A percentile compares a stretch with the other conserved stretches of the same genome.
phyloP scores from a whole-genome alignment of 148 eudicot species.

The Camellia sinensis region DNA sequence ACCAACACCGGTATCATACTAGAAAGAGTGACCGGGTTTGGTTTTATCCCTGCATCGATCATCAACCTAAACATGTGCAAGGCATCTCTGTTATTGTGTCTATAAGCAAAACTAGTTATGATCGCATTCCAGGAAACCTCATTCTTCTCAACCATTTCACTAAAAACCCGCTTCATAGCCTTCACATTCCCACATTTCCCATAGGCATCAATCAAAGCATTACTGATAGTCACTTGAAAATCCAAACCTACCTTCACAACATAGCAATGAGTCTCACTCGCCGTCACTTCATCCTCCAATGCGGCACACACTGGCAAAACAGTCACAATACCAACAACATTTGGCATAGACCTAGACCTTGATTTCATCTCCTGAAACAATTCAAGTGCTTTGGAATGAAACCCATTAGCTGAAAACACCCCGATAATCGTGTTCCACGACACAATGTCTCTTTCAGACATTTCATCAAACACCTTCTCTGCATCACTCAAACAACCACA shows the following conservation, averaged over 20 bases:
- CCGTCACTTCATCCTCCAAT: constrained; percentile 36
- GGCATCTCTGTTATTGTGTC: constrained; percentile 30
- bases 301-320: constrained; percentile 59
- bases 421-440: constrained; percentile 74
- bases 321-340: constrained; percentile 54
- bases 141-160: constrained; percentile 45
- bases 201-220: constrained; percentile 59
- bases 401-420: constrained; percentile 36
- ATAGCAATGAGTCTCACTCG: constrained; percentile 46
- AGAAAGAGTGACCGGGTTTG: constrained; percentile 49
- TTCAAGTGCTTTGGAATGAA: constrained; percentile 25
- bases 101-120: constrained; percentile 51
- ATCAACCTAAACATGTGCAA: constrained; percentile 46
- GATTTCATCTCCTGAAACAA: constrained; percentile 43
- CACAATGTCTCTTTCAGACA: constrained; percentile 58
- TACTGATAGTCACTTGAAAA: constrained; percentile 35
- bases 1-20: constrained; percentile 57
- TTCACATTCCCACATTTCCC: constrained; percentile 53
- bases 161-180: constrained; percentile 34
- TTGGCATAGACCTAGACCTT: constrained; percentile 33
- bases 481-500: constrained; percentile 37
- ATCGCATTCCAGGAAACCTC: constrained; percentile 69
- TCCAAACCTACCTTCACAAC: constrained; percentile 56
- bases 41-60: constrained; percentile 37
- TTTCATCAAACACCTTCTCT: constrained; percentile 59